Evolutionary conservation across 2,329 filamentous ascomycete species (phyloP).

Genomic region (Ascocoryne sarcoides): DNA sequence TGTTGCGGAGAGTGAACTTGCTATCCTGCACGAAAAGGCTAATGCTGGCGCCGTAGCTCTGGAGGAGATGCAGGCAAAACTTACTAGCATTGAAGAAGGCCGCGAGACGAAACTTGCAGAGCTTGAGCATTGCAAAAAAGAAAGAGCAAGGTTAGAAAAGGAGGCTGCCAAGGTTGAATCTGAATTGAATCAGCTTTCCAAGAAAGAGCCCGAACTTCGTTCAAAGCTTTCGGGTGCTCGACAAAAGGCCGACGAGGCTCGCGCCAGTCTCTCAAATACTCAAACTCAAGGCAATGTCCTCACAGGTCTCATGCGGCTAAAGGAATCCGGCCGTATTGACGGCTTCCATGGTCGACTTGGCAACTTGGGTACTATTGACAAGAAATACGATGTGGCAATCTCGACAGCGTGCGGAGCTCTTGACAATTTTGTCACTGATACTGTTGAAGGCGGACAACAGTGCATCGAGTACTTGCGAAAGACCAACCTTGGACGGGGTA

Average conservation of each 20-base stretch:
- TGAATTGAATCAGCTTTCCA: slow-evolving; percentile 62
- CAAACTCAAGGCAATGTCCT: slow-evolving; percentile 92
- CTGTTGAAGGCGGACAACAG: slow-evolving; percentile 90
- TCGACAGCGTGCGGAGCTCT: slow-evolving; percentile 88
- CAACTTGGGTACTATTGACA: slow-evolving; percentile 87
- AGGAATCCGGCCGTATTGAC: slow-evolving; percentile 91
- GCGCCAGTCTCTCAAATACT: slow-evolving; percentile 78
- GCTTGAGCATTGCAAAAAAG: slow-evolving; percentile 64
- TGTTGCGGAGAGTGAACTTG: slow-evolving; percentile 87
- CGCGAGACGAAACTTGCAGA: slow-evolving; percentile 63
- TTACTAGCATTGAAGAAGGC: slow-evolving; percentile 62
- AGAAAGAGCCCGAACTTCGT: slow-evolving; percentile 74
- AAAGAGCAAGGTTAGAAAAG: slow-evolving; percentile 64
- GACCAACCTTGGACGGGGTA: slow-evolving; percentile 91
- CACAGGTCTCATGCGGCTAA: slow-evolving; percentile 84
- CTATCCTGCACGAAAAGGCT: slow-evolving; percentile 82
- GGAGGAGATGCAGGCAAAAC: slow-evolving; percentile 74
- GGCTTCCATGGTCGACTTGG: slow-evolving; percentile 94
- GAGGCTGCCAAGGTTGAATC: slow-evolving; percentile 63
- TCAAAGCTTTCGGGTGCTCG: slow-evolving; percentile 80
- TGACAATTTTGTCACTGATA: slow-evolving; percentile 95
- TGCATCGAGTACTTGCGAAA: slow-evolving; percentile 97
- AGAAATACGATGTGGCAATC: slow-evolving; percentile 94
- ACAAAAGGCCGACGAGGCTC: slow-evolving; percentile 93
- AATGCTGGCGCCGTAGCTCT: slow-evolving; percentile 80